Conservation (phyloP, 2,329 filamentous ascomycete species). For the Colletotrichum sp. region DNA sequence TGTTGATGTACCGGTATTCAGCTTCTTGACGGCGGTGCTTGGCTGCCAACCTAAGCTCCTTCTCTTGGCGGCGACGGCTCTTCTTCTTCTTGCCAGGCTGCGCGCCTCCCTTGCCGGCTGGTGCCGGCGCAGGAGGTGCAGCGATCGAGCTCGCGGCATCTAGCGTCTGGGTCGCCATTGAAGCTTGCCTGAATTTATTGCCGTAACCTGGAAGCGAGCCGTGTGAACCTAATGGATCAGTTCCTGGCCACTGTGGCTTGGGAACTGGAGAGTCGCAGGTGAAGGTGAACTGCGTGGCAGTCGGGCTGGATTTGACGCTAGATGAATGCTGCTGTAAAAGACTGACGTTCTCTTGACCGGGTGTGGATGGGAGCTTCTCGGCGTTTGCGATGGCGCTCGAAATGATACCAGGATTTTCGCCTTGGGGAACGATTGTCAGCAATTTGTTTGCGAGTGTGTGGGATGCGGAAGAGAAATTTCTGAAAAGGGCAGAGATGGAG, state of each 20-base stretch:
- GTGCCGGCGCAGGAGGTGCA: background rate
- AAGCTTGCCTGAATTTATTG: constrained; percentile 26
- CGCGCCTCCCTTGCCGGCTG: constrained; percentile 41
- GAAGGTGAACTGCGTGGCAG: constrained; percentile 93
- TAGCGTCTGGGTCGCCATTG: constrained; percentile 21
- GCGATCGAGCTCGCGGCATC: background rate
- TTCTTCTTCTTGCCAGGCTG: constrained; percentile 58
- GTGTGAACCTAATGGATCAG: constrained; percentile 32
- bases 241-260: constrained; percentile 76
- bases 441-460: background rate
- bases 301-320: constrained; percentile 64
- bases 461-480: background rate
- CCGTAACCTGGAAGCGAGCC: constrained; percentile 30
- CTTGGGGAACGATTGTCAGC: constrained; percentile 27
- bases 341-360: constrained; percentile 79
- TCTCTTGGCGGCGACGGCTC: constrained; percentile 68
- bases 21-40: constrained; percentile 79
- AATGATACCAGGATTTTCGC: constrained; percentile 77
- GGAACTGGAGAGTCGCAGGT: constrained; percentile 91
- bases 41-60: constrained; percentile 77
- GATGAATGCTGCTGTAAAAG: constrained; percentile 72
- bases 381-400: constrained; percentile 91
- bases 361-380: constrained; percentile 67
- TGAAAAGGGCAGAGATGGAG: background rate
- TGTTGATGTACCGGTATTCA: constrained; percentile 76